These are phyloP conservation scores for Stygiomarasmius scandens DNA, from an alignment of 1,284 basidiomycete genomes.

Conservation along the genomic window DNA sequence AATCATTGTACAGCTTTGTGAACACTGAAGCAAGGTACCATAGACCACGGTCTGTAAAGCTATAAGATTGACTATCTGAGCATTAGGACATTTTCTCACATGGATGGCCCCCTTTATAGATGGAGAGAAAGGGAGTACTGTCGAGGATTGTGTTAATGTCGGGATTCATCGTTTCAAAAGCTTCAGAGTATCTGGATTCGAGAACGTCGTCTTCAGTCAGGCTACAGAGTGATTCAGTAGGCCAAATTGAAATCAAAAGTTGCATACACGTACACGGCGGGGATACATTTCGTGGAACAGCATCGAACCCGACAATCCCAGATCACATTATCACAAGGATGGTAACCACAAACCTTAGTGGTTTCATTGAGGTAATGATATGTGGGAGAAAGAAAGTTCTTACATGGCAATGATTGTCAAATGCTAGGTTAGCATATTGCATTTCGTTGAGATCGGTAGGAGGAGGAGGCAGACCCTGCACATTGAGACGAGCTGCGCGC, in stretches of 20 bases:
- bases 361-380: too few species aligned
- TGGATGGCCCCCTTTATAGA: too few species aligned
- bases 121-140: too few species aligned
- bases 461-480: not conserved
- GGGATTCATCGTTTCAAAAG: too few species aligned
- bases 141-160: too few species aligned
- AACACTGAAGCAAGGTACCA: not conserved
- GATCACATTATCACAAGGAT: not conserved
- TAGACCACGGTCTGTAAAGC: not conserved
- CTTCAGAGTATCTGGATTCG: too few species aligned
- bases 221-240: too few species aligned
- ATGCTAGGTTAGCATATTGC: constrained; percentile 9
- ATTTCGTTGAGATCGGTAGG: constrained; percentile 8
- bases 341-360: not conserved
- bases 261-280: not conserved
- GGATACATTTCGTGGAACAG: constrained; percentile 9
- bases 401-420: constrained; percentile 1
- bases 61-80: not conserved
- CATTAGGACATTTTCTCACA: too few species aligned
- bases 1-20: not conserved
- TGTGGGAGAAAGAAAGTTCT: not conserved
- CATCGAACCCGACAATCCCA: constrained; percentile 1
- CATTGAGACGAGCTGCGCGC: constrained; percentile 1
- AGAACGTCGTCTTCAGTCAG: too few species aligned
- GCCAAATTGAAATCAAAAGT: not conserved